phyloP scores from a whole-genome alignment of 257 asterid species.

The Schizonepeta tenuifolia region DNA sequence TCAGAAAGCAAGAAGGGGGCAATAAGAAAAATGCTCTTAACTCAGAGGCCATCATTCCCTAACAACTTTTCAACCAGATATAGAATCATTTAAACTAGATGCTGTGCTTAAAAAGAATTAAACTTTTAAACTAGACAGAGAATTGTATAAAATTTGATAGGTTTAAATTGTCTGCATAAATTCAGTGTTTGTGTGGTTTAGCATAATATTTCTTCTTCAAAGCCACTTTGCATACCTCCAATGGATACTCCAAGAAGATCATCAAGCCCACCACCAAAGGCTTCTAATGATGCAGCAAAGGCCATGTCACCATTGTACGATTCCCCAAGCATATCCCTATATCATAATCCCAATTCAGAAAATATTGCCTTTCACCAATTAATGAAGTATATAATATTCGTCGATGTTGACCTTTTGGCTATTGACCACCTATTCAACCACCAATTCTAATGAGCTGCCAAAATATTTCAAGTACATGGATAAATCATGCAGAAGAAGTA shows the following conservation, averaged over 20 bases:
- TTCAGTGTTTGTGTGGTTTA: not conserved
- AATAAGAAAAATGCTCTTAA: constrained; percentile 21
- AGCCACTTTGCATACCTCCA: constrained; percentile 63
- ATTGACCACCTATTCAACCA: too few species aligned
- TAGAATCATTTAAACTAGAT: not conserved
- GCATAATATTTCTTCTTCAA: constrained; percentile 1
- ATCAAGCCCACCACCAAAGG: constrained; percentile 93
- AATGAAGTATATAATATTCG: constrained; percentile 17
- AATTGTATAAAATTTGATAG: constrained; percentile 13
- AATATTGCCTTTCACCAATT: not conserved
- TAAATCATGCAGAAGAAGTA: not conserved
- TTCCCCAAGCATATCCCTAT: constrained; percentile 87
- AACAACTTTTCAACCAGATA: not conserved
- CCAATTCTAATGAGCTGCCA: not conserved
- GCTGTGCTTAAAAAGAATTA: not conserved
- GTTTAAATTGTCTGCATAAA: constrained; percentile 3
- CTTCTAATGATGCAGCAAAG: constrained; percentile 88
- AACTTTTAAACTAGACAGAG: constrained; percentile 14
- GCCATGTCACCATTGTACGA: constrained; percentile 70
- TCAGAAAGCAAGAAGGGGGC: constrained; percentile 38
- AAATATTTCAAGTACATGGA: not conserved
- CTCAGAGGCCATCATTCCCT: constrained; percentile 1
- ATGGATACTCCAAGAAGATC: constrained; percentile 91
- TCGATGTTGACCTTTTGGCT: not conserved
- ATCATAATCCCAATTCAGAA: constrained; percentile 25